Base-by-base conservation (phyloP, 768 basidiomycete species). In the Botryobasidium botryosum region DNA sequence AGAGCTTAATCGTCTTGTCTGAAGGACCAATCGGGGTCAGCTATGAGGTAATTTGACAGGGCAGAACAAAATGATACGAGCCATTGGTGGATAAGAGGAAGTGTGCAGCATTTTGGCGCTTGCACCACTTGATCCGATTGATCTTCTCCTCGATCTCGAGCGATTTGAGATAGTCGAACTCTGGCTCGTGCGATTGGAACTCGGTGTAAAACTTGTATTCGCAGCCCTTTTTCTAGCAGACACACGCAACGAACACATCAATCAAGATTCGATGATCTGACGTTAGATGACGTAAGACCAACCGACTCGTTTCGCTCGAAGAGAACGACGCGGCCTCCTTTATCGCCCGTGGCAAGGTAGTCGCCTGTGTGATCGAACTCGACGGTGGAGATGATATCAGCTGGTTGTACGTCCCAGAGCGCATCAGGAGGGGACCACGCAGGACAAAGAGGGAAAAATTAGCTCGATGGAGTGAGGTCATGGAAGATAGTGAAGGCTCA, bases 151-250 rank as follows among this genome's bases (percentile, higher is more conserved):
- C 94, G 64, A 99, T 99, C 72, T 99, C 94, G 54, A 99, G 70
- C 20, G 88, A 94, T 71, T 99, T 99, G 59, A 99, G 78, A 63
- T 99, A 99, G 68, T 99, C 94, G 62, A 99, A 99, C 62, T 99
- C 94, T 45, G 94, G 94, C 62, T 99, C 94, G 62, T 99, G 94
- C 37, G 87, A 91, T 70, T 99, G 94, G 61, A 97, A 94, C 65
- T 99, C 94, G 42, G 94, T 99, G 63, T 97, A 97, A 65, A 99
- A 99, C 64, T 96, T 97, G 77, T 99, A 99, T 68, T 99, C 94
- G 68, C 94, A 99, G 52, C 90, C 88, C 62, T 94, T 96, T 84
- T 99, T 97, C 88, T 94, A 56, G 50, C 10, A 17, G 31, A 8
- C n/a, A n/a, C n/a, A n/a, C n/a, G n/a, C n/a, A n/a, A n/a, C n/a